Conservation (phyloP, 495 filamentous ascomycete genomes). For the Xylaria acuta region DNA sequence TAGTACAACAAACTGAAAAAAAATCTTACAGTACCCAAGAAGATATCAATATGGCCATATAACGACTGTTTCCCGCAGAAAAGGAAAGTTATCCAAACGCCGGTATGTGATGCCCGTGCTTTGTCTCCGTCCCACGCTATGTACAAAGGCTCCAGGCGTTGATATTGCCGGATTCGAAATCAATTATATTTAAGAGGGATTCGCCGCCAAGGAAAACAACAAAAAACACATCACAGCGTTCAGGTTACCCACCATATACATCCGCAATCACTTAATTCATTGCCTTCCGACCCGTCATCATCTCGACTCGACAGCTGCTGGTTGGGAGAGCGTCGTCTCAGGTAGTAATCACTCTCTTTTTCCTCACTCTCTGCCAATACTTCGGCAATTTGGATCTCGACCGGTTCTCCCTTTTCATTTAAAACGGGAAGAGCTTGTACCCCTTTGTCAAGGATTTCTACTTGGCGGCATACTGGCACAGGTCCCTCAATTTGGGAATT, state of each 20-base stretch:
- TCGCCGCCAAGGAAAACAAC: neutral
- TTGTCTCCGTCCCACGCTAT: conserved; percentile 31
- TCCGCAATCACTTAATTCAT: conserved; percentile 43
- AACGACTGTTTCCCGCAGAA: neutral
- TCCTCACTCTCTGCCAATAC: conserved; percentile 36
- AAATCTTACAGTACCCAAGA: conserved; percentile 10
- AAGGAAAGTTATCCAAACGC: conserved; percentile 12
- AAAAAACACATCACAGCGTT: conserved; percentile 19
- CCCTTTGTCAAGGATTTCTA: conserved; percentile 64
- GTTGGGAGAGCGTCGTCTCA: conserved; percentile 6
- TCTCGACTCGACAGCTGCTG: neutral
- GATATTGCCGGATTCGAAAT: conserved; percentile 24
- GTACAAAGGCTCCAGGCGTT: conserved; percentile 24
- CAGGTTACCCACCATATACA: conserved; percentile 45
- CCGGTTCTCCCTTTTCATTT: conserved; percentile 47
- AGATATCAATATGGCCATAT: neutral
- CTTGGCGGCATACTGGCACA: conserved; percentile 73
- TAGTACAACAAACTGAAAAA: conserved; percentile 18
- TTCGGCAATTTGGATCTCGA: conserved; percentile 68
- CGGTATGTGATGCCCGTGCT: conserved; percentile 23
- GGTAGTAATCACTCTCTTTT: conserved; percentile 3
- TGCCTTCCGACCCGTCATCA: neutral
- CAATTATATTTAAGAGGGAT: conserved; percentile 7
- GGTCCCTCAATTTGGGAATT: conserved; percentile 44
- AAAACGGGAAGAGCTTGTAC: conserved; percentile 47